phyloP scores from a whole-genome alignment of 2,329 filamentous ascomycete species.

The Dactylonectria macrodidyma region DNA sequence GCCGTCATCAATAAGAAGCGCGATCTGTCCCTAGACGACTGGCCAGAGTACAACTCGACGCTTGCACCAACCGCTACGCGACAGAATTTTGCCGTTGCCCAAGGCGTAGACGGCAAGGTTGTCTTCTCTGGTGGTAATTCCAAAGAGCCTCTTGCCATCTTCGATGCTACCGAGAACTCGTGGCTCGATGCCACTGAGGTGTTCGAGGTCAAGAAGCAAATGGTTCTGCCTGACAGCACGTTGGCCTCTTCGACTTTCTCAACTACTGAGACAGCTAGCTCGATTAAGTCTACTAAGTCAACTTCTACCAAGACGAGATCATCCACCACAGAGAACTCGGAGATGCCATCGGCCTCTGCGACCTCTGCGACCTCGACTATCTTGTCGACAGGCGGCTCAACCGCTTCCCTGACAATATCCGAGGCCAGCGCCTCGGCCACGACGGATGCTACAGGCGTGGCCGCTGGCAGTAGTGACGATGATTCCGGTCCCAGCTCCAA shows the following conservation, averaged over 20 bases:
- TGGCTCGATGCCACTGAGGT: slow-evolving; percentile 82
- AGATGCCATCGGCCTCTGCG: slow-evolving; percentile 42
- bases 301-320: no score
- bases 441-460: slow-evolving; percentile 44
- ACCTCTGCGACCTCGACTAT: slow-evolving; percentile 40
- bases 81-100: slow-evolving; percentile 80
- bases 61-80: slow-evolving; percentile 76
- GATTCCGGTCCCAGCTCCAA: slow-evolving; percentile 23
- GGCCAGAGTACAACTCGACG: slow-evolving; percentile 77
- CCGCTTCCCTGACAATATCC: slow-evolving; percentile 40
- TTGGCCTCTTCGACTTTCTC: slow-evolving; percentile 42
- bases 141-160: slow-evolving; percentile 80
- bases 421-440: slow-evolving; percentile 40
- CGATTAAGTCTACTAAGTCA: slow-evolving; percentile 45
- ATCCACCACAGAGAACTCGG: slow-evolving; percentile 10
- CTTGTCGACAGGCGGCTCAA: slow-evolving; percentile 33
- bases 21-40: no score
- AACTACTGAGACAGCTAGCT: slow-evolving; percentile 31
- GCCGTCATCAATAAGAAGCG: no score
- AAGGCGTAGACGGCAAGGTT: slow-evolving; percentile 74
- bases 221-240: slow-evolving; percentile 48
- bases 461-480: slow-evolving; percentile 41
- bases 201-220: slow-evolving; percentile 57
- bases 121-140: slow-evolving; percentile 83
- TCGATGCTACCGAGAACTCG: slow-evolving; percentile 80